phyloP scores from a whole-genome alignment of 192 early-diverging fungal genomes.

The Coemansia sp. region DNA sequence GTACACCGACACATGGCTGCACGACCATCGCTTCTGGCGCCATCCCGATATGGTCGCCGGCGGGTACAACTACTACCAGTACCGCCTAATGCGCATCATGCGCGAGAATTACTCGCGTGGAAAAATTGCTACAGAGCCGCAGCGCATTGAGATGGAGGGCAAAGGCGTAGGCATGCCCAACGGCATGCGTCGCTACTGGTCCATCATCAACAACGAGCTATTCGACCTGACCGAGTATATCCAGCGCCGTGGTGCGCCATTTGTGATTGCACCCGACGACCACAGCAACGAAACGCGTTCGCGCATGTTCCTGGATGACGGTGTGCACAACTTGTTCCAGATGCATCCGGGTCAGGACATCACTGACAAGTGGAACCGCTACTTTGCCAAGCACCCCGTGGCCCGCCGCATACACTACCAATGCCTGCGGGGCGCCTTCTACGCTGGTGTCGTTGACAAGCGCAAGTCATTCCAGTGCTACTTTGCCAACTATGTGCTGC shows the following conservation, averaged over 20 bases:
- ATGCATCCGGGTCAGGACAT: conserved; percentile 66
- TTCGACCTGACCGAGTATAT: conserved; percentile 74
- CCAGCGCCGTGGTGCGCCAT: conserved; percentile 54
- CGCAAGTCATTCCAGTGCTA: conserved; percentile 76
- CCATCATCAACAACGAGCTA: conserved; percentile 67
- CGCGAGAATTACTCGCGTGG: conserved; percentile 68
- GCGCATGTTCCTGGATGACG: conserved; percentile 63
- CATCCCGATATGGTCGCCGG: conserved; percentile 54
- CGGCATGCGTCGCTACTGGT: conserved; percentile 55
- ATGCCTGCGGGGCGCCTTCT: conserved; percentile 82
- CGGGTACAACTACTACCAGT: conserved; percentile 65
- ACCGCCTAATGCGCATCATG: conserved; percentile 62
- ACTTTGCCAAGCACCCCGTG: conserved; percentile 50
- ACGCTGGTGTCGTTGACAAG: conserved; percentile 79
- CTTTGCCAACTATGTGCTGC: conserved; percentile 81
- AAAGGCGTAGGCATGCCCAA: conserved; percentile 46
- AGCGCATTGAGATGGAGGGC: conserved; percentile 60
- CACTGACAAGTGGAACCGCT: conserved; percentile 58
- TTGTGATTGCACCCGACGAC: conserved; percentile 50
- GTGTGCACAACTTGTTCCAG: conserved; percentile 65
- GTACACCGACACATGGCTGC: conserved; percentile 64
- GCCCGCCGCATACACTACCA: conserved; percentile 57
- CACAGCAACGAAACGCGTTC: conserved; percentile 40
- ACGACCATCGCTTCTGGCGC: conserved; percentile 67
- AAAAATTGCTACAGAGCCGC: conserved; percentile 61